Evolutionary conservation across 2,329 filamentous ascomycete genomes (phyloP).

Genomic region (Curvularia hawaiiensis): DNA sequence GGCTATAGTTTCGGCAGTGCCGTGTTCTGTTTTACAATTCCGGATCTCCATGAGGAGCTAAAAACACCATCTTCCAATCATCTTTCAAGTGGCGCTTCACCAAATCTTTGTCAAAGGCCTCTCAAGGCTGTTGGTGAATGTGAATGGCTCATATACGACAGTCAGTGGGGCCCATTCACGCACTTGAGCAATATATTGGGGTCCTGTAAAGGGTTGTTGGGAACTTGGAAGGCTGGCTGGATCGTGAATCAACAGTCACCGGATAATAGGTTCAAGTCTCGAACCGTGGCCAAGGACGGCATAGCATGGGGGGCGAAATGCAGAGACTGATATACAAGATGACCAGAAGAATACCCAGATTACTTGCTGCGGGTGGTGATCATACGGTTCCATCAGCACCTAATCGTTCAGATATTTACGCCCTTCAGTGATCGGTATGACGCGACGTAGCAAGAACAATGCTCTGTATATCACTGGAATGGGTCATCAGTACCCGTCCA

Average conservation of each 20-base stretch:
- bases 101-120: not conserved
- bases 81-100: not conserved
- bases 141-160: not conserved
- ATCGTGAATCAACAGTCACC: not conserved
- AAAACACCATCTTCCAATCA: not conserved
- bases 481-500: constrained; percentile 24
- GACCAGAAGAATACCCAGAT: not conserved
- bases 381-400: not conserved
- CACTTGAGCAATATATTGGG: not conserved
- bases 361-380: not conserved
- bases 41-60: not conserved
- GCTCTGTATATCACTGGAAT: constrained; percentile 25
- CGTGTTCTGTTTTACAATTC: not conserved
- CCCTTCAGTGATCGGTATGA: constrained; percentile 2
- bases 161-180: not conserved
- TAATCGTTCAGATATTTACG: not conserved
- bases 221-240: not conserved
- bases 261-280: not conserved
- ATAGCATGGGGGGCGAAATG: not conserved
- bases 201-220: not conserved
- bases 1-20: not conserved
- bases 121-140: not conserved
- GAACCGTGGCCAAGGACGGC: not conserved
- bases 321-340: not conserved
- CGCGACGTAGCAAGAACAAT: not conserved